A percentile compares a stretch with the other conserved stretches of the same genome.
These are phyloP conservation scores for Capsella bursapastoris DNA, from an alignment of 345 rosid species.

Conservation along the genomic window DNA sequence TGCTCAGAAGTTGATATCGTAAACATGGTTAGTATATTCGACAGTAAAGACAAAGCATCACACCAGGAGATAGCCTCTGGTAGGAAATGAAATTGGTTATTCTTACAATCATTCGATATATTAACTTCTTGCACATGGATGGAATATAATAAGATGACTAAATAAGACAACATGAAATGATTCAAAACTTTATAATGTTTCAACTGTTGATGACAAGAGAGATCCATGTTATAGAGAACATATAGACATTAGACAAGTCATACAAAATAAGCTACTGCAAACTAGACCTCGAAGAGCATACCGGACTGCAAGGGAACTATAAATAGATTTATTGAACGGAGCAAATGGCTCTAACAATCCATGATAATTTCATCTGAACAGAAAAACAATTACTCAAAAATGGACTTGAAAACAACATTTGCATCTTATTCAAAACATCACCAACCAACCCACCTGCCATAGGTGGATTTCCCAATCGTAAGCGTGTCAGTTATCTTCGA, in stretches of 20 bases:
- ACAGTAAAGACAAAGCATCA: slow-evolving; percentile 2
- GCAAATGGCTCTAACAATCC: not conserved
- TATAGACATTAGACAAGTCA: not conserved
- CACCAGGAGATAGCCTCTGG: slow-evolving; percentile 4
- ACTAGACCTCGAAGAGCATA: not conserved
- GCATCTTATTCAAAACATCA: slow-evolving; percentile 19
- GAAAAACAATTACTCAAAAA: not conserved
- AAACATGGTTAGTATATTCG: slow-evolving; percentile 15
- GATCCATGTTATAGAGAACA: slow-evolving; percentile 1
- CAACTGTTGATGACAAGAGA: not conserved
- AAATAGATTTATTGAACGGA: not conserved
- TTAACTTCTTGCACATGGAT: not conserved
- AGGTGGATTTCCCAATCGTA: slow-evolving; percentile 69
- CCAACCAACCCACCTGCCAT: slow-evolving; percentile 59
- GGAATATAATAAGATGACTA: not conserved
- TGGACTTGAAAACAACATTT: not conserved
- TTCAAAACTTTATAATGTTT: not conserved
- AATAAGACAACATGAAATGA: not conserved
- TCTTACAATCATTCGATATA: not conserved
- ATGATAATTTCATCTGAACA: not conserved
- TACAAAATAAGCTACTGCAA: not conserved
- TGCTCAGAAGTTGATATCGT: slow-evolving; percentile 43
- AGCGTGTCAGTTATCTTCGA: slow-evolving; percentile 59
- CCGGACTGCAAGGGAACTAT: not conserved
- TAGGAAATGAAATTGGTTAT: slow-evolving; percentile 8